Base-by-base conservation (phyloP, 2,329 filamentous ascomycete genomes). In the Paecilomyces formosus region DNA sequence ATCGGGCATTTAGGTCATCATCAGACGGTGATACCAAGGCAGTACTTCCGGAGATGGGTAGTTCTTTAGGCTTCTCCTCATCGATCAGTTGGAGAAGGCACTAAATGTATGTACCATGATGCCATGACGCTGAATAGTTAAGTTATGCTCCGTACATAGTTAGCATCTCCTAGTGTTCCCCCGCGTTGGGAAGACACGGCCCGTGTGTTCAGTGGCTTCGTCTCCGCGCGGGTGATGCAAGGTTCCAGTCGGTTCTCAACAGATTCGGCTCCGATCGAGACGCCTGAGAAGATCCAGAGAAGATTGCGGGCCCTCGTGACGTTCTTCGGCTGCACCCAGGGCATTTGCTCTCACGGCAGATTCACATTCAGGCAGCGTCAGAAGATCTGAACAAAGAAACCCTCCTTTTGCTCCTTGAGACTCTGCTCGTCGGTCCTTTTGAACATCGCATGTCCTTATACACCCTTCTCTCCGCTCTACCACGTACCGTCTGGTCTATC, bases 301-400 rank as follows among this genome's bases (percentile, higher is more conserved):
- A 45, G 39, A n/a, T 45, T 45, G 18, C 58, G 54, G 58, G 58
- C 55, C 64, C 66, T 62, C 64, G 65, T 68, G 66, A 68, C 66
- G 61, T 65, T 54, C 60, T 55, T 58, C 50, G 39, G 39, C 39
- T 21, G n/a, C n/a, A 13, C 21, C 21, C 21, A 21, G 49, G 49
- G n/a, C 49, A 26, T 18, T 22, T 22, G 18, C 18, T 6, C 24
- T 26, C 21, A 52, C 21, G 15, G 15, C 50, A 28, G 22, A 28
- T 52, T n/a, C 21, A 52, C 49, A n/a, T n/a, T n/a, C n/a, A n/a
- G 1, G 12, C 11, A 21, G 22, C 18, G 21, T 52, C 49, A 22
- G 49, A 24, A 24, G 22, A 15, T 24, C 50, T 52, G 13, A 24
- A 52, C 22, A 52, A 24, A 28, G 50, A 52, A 52, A 31, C 1